Base-by-base conservation (phyloP, 257 asterid genomes). In the Knoxia roxburghii region DNA sequence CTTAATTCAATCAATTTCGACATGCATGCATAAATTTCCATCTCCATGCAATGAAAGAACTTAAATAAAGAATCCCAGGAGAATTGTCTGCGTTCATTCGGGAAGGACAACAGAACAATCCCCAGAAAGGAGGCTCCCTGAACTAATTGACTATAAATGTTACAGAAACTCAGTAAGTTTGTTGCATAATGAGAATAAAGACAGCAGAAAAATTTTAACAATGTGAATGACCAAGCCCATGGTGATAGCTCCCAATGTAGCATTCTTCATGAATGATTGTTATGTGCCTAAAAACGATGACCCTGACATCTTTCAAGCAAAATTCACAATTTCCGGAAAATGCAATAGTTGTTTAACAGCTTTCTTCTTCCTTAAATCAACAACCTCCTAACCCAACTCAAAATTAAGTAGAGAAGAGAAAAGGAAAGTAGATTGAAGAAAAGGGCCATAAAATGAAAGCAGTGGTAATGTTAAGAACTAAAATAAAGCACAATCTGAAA, bases 401-500 rank as follows among this genome's bases (percentile, higher is more conserved):
- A 30, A 53, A 40, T 2, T 12, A 18, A 17, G 49, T 5, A 24
- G 61, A 54, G 26, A 39, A 7, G 8, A 41, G 45, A 5, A 0
- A 30, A 33, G 43, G 32, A 69, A 13, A 57, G 12, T 0, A 43
- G 35, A 53, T n/a, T n/a, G n/a, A 48, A 7, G 27, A 39, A 21
- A 23, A 17, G 24, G 39, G 24, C 57, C 11, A 48, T 21, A 69
- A 39, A 48, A 30, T 43, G 58, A 46, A 33, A 40, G 48, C 35
- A 41, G 15, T 30, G 72, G 37, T 51, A 69, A 75, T 51, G 48
- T 21, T 48, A 54, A 32, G 33, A 30, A 54, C 11, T 33, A n/a
- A 48, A 74, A 50, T 18, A 1, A 75, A 79, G 76, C 71, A 52
- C 76, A 80, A 81, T 68, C 65, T 65, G 72, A 72, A 70, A 73